Evolutionary conservation across 148 eudicot genomes (phyloP).

Genomic region (Diospyros kaki): DNA sequence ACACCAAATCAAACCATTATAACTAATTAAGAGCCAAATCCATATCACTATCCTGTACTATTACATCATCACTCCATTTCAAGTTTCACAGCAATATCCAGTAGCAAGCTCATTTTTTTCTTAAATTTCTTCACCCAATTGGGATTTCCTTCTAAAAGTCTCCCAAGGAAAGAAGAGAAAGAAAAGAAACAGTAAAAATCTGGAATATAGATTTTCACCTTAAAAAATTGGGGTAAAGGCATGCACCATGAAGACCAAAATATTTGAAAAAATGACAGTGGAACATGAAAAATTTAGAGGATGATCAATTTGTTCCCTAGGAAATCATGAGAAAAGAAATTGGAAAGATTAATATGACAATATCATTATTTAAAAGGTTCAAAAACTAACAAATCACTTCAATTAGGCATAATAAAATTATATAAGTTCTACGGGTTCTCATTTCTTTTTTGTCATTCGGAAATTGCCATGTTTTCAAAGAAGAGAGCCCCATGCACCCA

Average conservation of each 20-base stretch:
- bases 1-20: not conserved
- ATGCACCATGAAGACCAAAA: not conserved
- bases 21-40: not conserved
- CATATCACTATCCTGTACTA: not conserved
- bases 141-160: not conserved
- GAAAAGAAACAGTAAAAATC: not conserved
- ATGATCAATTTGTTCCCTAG: not conserved
- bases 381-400: not conserved
- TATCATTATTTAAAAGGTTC: not conserved
- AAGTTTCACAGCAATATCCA: not conserved
- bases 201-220: not conserved
- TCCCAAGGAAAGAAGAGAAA: not conserved
- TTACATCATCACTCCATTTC: not conserved
- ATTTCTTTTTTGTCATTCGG: not conserved
- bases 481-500: too few species aligned
- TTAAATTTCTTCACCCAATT: not conserved
- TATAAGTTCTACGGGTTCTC: not conserved
- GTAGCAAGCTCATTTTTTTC: not conserved
- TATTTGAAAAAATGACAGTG: too few species aligned
- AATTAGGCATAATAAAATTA: not conserved
- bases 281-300: not conserved
- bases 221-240: not conserved
- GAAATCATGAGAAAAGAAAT: conserved; percentile 1
- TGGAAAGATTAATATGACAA: not conserved
- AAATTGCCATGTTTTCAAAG: too few species aligned